Evolutionary conservation across 2,329 filamentous ascomycete genomes (phyloP).

Genomic region (Thielaviopsis musarum): DNA sequence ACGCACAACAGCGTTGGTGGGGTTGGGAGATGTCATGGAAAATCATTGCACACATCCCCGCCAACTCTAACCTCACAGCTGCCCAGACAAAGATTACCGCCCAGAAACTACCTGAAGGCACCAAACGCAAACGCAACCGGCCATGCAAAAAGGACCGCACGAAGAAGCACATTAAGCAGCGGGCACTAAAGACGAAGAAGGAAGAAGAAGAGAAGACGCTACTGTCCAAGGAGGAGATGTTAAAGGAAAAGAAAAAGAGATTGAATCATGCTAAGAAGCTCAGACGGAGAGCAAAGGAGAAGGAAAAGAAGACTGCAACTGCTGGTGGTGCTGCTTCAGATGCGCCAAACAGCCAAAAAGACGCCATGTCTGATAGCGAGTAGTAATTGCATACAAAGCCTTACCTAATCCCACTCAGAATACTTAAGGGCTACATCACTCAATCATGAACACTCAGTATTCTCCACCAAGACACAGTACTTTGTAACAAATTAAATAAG

Average conservation of each 20-base stretch:
- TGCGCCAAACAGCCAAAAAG: not conserved
- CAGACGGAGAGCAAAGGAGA: conserved; percentile 39
- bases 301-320: conserved; percentile 27
- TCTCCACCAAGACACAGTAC: too few relatives aligned
- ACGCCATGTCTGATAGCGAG: not conserved
- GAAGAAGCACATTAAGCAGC: conserved; percentile 28
- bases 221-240: conserved; percentile 30
- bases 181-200: conserved; percentile 24
- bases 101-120: not conserved
- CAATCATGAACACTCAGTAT: too few relatives aligned
- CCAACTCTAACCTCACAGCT: conserved; percentile 18
- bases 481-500: not conserved
- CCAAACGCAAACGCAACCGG: conserved; percentile 12
- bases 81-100: conserved; percentile 5
- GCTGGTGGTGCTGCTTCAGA: not conserved
- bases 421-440: too few relatives aligned
- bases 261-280: conserved; percentile 44
- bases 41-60: conserved; percentile 26
- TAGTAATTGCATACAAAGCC: not conserved
- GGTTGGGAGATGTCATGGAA: conserved; percentile 45
- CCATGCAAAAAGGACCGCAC: conserved; percentile 44
- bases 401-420: too few relatives aligned
- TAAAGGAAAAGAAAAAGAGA: conserved; percentile 43
- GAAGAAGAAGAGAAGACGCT: conserved; percentile 21
- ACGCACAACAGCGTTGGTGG: conserved; percentile 31